Conservation (phyloP, 2,329 filamentous ascomycete species). For the Alternaria sp. region DNA sequence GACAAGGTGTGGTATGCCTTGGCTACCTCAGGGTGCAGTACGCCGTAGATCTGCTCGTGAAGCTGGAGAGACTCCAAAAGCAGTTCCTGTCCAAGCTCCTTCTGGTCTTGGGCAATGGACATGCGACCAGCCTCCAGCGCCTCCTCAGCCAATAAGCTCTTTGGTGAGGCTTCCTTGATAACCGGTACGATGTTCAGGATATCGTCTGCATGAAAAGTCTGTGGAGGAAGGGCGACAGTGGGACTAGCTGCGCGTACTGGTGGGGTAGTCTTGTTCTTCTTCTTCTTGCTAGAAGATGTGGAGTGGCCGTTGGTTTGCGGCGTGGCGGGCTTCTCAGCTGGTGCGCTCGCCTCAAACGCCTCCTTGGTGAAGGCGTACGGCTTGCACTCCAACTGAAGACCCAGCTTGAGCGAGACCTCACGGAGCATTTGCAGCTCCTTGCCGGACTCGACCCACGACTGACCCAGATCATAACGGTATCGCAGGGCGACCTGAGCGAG, state of each 20-base stretch:
- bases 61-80: conserved; percentile 94
- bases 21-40: conserved; percentile 94
- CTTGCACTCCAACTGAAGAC: conserved; percentile 84
- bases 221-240: conserved; percentile 57
- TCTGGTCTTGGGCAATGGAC: conserved; percentile 93
- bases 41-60: conserved; percentile 98
- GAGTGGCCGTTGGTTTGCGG: conserved; percentile 52
- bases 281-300: conserved; percentile 55
- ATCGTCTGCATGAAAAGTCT: conserved; percentile 83
- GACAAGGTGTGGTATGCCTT: conserved; percentile 94
- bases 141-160: conserved; percentile 91
- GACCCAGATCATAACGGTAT: conserved; percentile 77
- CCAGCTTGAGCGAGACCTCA: conserved; percentile 87
- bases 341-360: conserved; percentile 30
- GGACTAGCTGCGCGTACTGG: conserved; percentile 56
- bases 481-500: conserved; percentile 74
- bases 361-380: conserved; percentile 71
- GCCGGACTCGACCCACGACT: conserved; percentile 71
- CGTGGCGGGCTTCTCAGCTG: conserved; percentile 28
- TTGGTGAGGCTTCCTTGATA: conserved; percentile 91
- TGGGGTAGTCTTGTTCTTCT: conserved; percentile 64
- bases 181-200: conserved; percentile 92
- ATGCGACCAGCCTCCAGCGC: conserved; percentile 94
- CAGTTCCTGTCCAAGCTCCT: conserved; percentile 93
- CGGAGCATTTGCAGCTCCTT: conserved; percentile 85